These are phyloP conservation scores for Talaromyces nanjingensis DNA, from an alignment of 495 filamentous ascomycete genomes.

Conservation along the genomic window DNA sequence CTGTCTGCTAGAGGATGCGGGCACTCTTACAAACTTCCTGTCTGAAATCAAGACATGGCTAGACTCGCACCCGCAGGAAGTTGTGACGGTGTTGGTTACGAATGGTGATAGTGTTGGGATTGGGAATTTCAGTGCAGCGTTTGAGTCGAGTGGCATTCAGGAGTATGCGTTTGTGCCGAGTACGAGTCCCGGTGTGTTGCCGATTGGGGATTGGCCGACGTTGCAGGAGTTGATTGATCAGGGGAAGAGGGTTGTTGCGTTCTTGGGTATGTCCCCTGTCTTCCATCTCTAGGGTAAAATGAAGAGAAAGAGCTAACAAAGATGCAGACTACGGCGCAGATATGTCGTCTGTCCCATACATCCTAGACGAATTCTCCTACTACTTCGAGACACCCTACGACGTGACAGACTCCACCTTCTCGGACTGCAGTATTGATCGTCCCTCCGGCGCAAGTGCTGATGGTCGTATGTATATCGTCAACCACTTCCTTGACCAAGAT, in stretches of 20 bases:
- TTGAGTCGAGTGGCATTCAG: slow-evolving; percentile 46
- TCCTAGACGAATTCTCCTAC: slow-evolving; percentile 63
- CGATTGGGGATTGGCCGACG: slow-evolving; percentile 53
- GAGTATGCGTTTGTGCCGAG: slow-evolving; percentile 52
- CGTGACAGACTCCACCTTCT: slow-evolving; percentile 41
- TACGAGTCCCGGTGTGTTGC: slow-evolving; percentile 17
- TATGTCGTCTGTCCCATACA: slow-evolving; percentile 45
- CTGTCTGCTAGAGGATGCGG: slow-evolving; percentile 59
- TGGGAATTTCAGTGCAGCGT: slow-evolving; percentile 44
- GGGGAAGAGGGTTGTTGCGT: slow-evolving; percentile 55
- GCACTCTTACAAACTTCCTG: slow-evolving; percentile 52
- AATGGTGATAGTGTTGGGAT: slow-evolving; percentile 53
- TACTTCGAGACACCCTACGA: slow-evolving; percentile 68
- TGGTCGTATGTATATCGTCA: slow-evolving; percentile 49
- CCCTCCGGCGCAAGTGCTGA: slow-evolving; percentile 39
- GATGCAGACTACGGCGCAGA: slow-evolving; percentile 41
- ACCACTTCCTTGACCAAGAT: slow-evolving; percentile 41
- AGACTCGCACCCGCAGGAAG: slow-evolving; percentile 56
- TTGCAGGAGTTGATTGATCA: slow-evolving; percentile 51
- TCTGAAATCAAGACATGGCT: slow-evolving; percentile 55
- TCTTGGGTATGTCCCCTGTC: slow-evolving; percentile 36
- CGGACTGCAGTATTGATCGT: slow-evolving; percentile 55
- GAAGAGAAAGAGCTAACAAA: neutral
- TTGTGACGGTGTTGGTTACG: slow-evolving; percentile 62
- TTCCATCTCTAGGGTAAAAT: slow-evolving; percentile 4